Evolutionary conservation across 2,329 filamentous ascomycete species (phyloP).

Genomic region (Lizonia empirigonia): DNA sequence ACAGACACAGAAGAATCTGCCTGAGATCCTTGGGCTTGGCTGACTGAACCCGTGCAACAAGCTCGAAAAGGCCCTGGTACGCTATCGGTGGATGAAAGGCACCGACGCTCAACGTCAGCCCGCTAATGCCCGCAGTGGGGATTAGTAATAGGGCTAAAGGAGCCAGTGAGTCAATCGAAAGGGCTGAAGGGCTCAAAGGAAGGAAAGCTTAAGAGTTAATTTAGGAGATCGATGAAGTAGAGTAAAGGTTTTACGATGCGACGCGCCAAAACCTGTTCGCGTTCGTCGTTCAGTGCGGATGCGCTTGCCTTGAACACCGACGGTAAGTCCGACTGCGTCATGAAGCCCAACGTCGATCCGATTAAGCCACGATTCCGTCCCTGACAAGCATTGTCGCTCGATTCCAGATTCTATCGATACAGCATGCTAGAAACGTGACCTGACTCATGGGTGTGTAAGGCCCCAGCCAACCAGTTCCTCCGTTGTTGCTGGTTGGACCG

Average conservation of each 20-base stretch:
- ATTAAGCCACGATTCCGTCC: neutral
- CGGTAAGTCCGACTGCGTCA: conserved; percentile 7
- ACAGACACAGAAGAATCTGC: neutral
- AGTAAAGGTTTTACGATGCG: neutral
- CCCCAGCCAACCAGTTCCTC: neutral
- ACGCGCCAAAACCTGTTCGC: neutral
- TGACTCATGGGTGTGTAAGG: conserved; percentile 10
- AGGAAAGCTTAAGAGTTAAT: too few species aligned
- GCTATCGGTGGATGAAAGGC: conserved; percentile 12
- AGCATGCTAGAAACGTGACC: neutral
- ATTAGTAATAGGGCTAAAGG: conserved; percentile 7
- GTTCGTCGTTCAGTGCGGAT: neutral
- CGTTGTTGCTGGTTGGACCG: neutral
- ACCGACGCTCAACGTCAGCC: conserved; percentile 11
- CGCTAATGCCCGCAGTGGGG: conserved; percentile 12
- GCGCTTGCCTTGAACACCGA: conserved; percentile 3
- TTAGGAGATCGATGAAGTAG: neutral
- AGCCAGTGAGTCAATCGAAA: conserved; percentile 6
- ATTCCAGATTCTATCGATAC: neutral
- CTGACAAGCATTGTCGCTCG: neutral
- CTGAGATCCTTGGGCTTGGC: neutral
- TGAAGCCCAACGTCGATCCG: conserved; percentile 7
- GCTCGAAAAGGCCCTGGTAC: conserved; percentile 5
- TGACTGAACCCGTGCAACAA: conserved; percentile 5
- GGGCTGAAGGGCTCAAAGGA: neutral